Base-by-base conservation (phyloP, 257 asterid genomes). In the Lithospermum erythrorhizon region DNA sequence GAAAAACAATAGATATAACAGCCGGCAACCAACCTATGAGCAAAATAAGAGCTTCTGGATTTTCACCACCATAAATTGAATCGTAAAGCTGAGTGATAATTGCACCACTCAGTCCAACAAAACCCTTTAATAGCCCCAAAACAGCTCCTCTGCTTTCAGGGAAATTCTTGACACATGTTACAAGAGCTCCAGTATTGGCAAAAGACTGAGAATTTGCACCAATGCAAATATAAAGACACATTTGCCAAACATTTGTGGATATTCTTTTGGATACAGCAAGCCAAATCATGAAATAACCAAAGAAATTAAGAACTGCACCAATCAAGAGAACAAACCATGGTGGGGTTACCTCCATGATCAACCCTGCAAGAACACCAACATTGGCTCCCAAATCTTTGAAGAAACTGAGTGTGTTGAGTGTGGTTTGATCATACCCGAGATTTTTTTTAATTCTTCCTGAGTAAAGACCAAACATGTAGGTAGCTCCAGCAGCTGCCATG, bases 281-380 rank as follows among this genome's bases (percentile, higher is more conserved):
- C 96, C 96, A 87, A 16, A 87, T 83, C 94, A 85, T 85, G 52
- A 87, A 78, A 75, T 87, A 87, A 62, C 96, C 96, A 72, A 76
- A 85, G 66, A 87, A 79, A 68, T 87, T 87, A 16, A 87, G 79
- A 6, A 73, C 73, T 0, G 87, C 81, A 1, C 96, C 96, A 14
- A 87, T 79, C 41, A 81, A 74, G 17, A 87, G 91, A 16, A 87
- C 96, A 4, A 85, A 85, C 96, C 96, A 87, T 6, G 94, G 91
- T 9, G 96, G 96, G 9, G 91, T 82, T 18, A 87, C 88, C 79
- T 87, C 96, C 72, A 79, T 83, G 79, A 87, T 78, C 0, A 87
- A 58, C 9, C 96, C 96, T 25, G 94, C 57, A 21, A 85, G 75
- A 59, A 84, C 52, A 20, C 95, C 95, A 14, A 87, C 90, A 73